These are phyloP conservation scores for Saccharum officinarum DNA, from an alignment of 176 grass and related monocot genomes.

Conservation along the genomic window DNA sequence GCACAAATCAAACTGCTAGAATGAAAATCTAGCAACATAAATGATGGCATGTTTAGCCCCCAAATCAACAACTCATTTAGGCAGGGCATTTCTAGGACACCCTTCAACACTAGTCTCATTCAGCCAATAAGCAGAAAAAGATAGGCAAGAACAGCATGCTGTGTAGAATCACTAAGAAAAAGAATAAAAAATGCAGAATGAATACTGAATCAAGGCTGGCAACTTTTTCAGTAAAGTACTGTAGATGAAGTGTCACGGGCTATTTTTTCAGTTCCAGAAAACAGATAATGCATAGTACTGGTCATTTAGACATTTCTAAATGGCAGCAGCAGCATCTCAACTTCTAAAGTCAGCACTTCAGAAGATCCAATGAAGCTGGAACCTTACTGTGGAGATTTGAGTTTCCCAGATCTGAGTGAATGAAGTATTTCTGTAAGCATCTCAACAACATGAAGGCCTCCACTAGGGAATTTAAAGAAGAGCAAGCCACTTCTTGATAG, in stretches of 20 bases:
- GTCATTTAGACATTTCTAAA: neutral
- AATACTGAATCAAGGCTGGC: slow-evolving; percentile 16
- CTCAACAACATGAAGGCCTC: slow-evolving; percentile 52
- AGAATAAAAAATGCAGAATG: slow-evolving; percentile 2
- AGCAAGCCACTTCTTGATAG: slow-evolving; percentile 84
- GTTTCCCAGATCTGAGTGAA: slow-evolving; percentile 63
- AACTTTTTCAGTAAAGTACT: slow-evolving; percentile 12
- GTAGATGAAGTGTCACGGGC: neutral
- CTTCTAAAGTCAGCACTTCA: slow-evolving; percentile 5
- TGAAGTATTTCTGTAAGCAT: slow-evolving; percentile 68
- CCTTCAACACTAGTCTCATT: slow-evolving; percentile 4
- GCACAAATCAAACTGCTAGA: slow-evolving; percentile 14
- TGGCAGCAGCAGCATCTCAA: neutral
- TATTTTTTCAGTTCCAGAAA: neutral
- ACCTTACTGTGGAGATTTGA: slow-evolving; percentile 79
- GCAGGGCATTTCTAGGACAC: too few species aligned
- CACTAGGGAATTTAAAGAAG: slow-evolving; percentile 74
- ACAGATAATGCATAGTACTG: neutral
- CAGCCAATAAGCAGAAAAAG: neutral
- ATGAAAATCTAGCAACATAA: slow-evolving; percentile 20
- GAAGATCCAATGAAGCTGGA: slow-evolving; percentile 1
- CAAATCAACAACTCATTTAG: neutral
- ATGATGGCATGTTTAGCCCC: neutral
- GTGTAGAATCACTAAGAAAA: slow-evolving; percentile 13
- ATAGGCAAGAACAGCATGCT: neutral